Conservation (phyloP, 2,329 filamentous ascomycete genomes). For the Leptographium lundbergii region DNA sequence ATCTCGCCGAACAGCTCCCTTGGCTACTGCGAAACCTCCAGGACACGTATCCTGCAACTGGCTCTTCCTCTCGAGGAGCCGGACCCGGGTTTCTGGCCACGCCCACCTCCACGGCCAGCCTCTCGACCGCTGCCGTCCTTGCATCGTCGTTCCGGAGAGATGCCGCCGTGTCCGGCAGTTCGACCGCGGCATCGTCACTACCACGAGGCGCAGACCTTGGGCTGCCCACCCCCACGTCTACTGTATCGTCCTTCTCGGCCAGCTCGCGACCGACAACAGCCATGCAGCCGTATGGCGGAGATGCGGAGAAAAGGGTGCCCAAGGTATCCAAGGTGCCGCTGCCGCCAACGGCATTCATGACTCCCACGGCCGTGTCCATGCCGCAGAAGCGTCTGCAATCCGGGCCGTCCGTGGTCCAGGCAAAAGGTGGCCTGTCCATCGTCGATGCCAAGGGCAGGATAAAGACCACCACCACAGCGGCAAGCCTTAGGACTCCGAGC, state of each 20-base stretch:
- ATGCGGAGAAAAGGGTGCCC: neutral
- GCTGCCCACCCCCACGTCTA: conserved; percentile 2
- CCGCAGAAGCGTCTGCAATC: neutral
- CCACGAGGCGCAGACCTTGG: neutral
- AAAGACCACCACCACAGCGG: neutral
- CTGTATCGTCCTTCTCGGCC: neutral
- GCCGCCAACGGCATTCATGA: neutral
- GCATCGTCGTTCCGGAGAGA: conserved; percentile 7
- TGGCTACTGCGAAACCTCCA: conserved; percentile 41
- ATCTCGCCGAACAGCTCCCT: conserved; percentile 42
- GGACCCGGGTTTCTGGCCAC: neutral
- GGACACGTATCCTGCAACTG: conserved; percentile 14
- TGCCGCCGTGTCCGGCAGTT: neutral
- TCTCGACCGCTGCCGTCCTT: conserved; percentile 2
- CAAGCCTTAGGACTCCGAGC: neutral
- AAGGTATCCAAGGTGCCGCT: neutral
- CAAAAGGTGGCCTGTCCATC: neutral
- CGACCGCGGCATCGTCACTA: neutral
- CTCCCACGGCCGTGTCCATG: neutral
- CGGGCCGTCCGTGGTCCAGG: neutral
- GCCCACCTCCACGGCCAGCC: neutral
- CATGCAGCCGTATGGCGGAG: neutral
- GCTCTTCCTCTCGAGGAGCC: neutral
- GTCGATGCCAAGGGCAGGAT: neutral
- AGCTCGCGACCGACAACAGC: neutral